phyloP scores from a whole-genome alignment of 345 rosid species.

The rapeseed (Brassica napus) region DNA sequence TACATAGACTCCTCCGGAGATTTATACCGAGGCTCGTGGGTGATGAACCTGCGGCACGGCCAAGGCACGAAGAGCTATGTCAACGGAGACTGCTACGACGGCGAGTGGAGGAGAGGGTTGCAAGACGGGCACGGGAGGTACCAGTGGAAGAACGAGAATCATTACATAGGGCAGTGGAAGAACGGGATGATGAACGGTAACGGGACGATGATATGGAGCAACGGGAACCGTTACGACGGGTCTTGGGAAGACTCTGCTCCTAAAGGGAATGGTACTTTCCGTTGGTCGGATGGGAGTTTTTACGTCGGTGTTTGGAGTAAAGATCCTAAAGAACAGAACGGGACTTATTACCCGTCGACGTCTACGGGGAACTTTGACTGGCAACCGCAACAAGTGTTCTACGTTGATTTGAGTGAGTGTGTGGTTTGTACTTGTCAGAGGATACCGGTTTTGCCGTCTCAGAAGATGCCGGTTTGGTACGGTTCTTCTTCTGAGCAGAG shows the following conservation, averaged over 20 bases:
- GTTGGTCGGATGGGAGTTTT: conserved; percentile 73
- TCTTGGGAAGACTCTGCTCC: conserved; percentile 89
- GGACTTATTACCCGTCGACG: conserved; percentile 76
- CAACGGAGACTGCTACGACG: conserved; percentile 82
- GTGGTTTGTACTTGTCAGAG: conserved; percentile 63
- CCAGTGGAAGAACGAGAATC: conserved; percentile 80
- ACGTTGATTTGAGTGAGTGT: conserved; percentile 62
- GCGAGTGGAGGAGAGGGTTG: conserved; percentile 84
- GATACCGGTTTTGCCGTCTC: conserved; percentile 69
- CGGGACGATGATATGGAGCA: conserved; percentile 83
- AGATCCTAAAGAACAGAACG: conserved; percentile 72
- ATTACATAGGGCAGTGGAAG: conserved; percentile 82
- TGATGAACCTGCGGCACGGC: conserved; percentile 88
- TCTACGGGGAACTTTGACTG: conserved; percentile 64
- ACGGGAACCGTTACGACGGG: conserved; percentile 88
- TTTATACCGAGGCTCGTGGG: conserved; percentile 78
- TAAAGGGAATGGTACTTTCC: conserved; percentile 81
- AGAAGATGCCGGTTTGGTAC: conserved; percentile 71
- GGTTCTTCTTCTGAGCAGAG: conserved; percentile 47
- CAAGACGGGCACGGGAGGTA: conserved; percentile 91
- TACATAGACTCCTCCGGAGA: conserved; percentile 70
- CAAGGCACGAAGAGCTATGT: conserved; percentile 66
- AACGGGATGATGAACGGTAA: conserved; percentile 72
- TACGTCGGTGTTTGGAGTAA: conserved; percentile 94
- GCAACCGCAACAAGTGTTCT: conserved; percentile 74